phyloP scores from a whole-genome alignment of 2,329 filamentous ascomycete genomes.

The Diaporthe capsici region DNA sequence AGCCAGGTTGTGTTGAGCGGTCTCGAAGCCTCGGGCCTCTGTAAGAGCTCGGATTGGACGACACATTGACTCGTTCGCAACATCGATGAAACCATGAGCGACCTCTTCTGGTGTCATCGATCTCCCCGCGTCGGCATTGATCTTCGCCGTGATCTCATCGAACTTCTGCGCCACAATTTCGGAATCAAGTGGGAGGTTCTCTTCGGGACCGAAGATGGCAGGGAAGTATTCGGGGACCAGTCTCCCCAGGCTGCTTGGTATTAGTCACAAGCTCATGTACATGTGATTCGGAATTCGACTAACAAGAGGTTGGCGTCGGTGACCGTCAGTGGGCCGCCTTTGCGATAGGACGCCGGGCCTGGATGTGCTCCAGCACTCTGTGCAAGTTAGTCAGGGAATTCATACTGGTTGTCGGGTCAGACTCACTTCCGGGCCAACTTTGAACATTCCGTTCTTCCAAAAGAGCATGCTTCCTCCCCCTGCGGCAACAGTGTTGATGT shows the following conservation, averaged over 20 bases:
- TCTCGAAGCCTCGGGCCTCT: conserved; percentile 62
- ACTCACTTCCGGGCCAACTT: conserved; percentile 72
- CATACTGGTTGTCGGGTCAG: background rate
- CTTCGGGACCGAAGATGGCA: conserved; percentile 78
- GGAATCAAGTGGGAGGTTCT: conserved; percentile 66
- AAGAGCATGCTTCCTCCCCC: conserved; percentile 69
- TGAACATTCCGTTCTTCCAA: conserved; percentile 79
- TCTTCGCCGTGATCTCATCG: conserved; percentile 54
- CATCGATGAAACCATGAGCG: conserved; percentile 80
- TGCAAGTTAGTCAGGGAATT: background rate
- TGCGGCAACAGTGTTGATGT: conserved; percentile 79
- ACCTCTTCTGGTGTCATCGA: conserved; percentile 53
- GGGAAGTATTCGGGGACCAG: conserved; percentile 75
- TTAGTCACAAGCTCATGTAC: conserved; percentile 58
- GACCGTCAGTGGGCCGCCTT: conserved; percentile 78
- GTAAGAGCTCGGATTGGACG: conserved; percentile 82
- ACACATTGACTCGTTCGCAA: conserved; percentile 83
- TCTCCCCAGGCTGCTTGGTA: conserved; percentile 64
- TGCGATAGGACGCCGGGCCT: conserved; percentile 79
- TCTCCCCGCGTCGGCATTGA: conserved; percentile 55
- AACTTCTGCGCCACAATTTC: conserved; percentile 58
- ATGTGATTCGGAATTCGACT: background rate
- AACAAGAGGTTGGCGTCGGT: conserved; percentile 73
- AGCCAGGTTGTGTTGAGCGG: conserved; percentile 71
- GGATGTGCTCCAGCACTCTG: conserved; percentile 79